Evolutionary conservation across 805 yeast genomes (phyloP), one percentile per base, ranked within the genome.

Genomic region (Sungouiozyma intestinalis): DNA sequence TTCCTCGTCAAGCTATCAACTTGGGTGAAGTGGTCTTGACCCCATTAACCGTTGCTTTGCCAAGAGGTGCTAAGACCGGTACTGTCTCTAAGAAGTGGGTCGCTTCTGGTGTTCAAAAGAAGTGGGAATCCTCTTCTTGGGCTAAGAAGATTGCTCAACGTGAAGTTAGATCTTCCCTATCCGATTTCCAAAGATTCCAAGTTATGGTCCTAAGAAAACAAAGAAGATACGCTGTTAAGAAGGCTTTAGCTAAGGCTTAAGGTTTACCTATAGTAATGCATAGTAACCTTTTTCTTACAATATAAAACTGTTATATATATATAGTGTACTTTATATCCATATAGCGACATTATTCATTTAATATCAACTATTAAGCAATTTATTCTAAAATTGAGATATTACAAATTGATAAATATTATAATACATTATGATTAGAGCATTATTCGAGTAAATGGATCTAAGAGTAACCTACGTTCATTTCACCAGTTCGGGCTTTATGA

Each of bases 121-220:
- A 90, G 73, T 90, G 97, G 97, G 79, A 82, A 57, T 74, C 81
- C 60, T 74, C 97, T 54, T 69, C 95, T 42, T 86, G 97, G 96
- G 97, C 97, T 66, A 85, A 90, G 84, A 87, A 87, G 78, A 81
- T 92, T 64, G 96, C 94, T 67, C 81, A 84, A 72, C 85, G 85
- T 73, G 81, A 82, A 72, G 85, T 80, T 72, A 85, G 98, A 79
- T 72, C 92, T 63, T 74, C 80, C 66, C 81, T 92, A 70, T 67
- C 90, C 60, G 98, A 90, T 74, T 90, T 90, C 64, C 96, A 92
- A 79, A 87, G 98, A 81, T 90, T 92, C 96, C 96, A 90, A 79
- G 97, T 90, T 61, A 68, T 84, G 71, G 94, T 86, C 62, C 80
- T 86, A 71, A 90, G 84, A 84, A 92, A 88, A 81, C 97, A 92